Evolutionary conservation across 768 basidiomycete species (phyloP).

Genomic region (Leucocoprinus sp.): DNA sequence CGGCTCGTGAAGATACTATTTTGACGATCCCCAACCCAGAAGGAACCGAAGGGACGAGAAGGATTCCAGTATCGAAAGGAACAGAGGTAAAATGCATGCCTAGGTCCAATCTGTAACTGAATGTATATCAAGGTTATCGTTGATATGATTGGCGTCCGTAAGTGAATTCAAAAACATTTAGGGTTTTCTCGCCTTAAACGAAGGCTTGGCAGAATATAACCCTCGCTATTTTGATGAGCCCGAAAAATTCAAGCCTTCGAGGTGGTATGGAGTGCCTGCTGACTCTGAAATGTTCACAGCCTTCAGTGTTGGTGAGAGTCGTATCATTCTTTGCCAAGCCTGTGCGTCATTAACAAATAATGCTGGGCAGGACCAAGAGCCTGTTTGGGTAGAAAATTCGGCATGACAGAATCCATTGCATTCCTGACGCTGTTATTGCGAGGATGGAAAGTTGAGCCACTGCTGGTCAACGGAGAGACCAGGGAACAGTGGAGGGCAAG

Average conservation of each 20-base stretch:
- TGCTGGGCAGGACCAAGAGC: conserved; percentile 33
- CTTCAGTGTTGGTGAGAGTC: conserved; percentile 35
- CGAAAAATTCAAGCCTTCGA: conserved; percentile 37
- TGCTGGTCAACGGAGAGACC: conserved; percentile 32
- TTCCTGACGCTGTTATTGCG: conserved; percentile 44
- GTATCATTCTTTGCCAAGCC: neutral
- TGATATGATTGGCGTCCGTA: conserved; percentile 44
- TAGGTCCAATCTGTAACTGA: neutral
- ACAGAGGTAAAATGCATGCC: conserved; percentile 19
- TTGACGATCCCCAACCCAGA: conserved; percentile 31
- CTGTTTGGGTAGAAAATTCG: conserved; percentile 51
- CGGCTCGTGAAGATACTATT: conserved; percentile 35
- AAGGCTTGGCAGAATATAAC: conserved; percentile 34
- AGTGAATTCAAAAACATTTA: conserved; percentile 16
- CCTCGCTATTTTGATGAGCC: conserved; percentile 42
- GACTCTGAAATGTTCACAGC: conserved; percentile 39
- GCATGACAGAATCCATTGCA: conserved; percentile 41
- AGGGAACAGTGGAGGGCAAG: conserved; percentile 28
- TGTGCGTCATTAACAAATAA: neutral
- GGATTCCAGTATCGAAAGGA: conserved; percentile 32
- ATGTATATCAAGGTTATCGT: conserved; percentile 25
- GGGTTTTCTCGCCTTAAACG: neutral
- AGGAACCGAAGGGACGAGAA: conserved; percentile 29
- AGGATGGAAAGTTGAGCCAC: conserved; percentile 44
- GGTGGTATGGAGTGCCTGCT: conserved; percentile 36